Conservation (phyloP, 164 flowering plant genomes). For the Vitis riparia region DNA sequence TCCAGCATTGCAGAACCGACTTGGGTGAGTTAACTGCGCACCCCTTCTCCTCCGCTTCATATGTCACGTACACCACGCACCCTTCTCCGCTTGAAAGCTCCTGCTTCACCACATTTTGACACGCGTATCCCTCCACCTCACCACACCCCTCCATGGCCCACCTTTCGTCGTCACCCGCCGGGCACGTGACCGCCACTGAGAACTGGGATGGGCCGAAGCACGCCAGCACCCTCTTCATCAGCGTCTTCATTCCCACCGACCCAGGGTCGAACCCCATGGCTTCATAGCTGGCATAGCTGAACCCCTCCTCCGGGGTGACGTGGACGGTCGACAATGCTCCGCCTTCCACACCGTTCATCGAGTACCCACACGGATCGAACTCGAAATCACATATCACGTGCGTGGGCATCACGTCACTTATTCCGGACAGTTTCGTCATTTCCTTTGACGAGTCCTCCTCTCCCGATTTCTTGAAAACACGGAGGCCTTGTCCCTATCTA, state of each 20-base stretch:
- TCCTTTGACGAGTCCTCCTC: constrained; percentile 23
- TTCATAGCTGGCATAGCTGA: constrained; percentile 86
- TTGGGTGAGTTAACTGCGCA: constrained; percentile 18
- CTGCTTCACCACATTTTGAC: constrained; percentile 33
- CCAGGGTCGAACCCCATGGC: constrained; percentile 47
- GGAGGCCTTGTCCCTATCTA: constrained; percentile 46
- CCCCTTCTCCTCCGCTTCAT: constrained; percentile 10
- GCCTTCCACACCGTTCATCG: constrained; percentile 75
- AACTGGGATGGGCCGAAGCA: constrained; percentile 65
- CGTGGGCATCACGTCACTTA: constrained; percentile 44
- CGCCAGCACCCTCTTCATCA: constrained; percentile 47
- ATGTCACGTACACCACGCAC: constrained; percentile 38
- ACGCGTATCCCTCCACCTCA: constrained; percentile 39
- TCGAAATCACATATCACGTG: constrained; percentile 64
- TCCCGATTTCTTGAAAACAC: constrained; percentile 52
- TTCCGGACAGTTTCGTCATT: constrained; percentile 63
- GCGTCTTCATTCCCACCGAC: constrained; percentile 18
- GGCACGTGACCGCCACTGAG: constrained; percentile 50
- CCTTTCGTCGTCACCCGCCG: constrained; percentile 3
- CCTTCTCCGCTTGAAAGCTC: constrained; percentile 42
- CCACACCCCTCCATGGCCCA: constrained; percentile 25
- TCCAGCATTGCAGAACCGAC: constrained; percentile 27
- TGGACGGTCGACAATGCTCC: constrained; percentile 62
- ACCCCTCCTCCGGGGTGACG: constrained; percentile 86
- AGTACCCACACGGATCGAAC: constrained; percentile 88